Evolutionary conservation across 2,329 filamentous ascomycete genomes (phyloP).

Genomic region (Colletotrichum sp.): DNA sequence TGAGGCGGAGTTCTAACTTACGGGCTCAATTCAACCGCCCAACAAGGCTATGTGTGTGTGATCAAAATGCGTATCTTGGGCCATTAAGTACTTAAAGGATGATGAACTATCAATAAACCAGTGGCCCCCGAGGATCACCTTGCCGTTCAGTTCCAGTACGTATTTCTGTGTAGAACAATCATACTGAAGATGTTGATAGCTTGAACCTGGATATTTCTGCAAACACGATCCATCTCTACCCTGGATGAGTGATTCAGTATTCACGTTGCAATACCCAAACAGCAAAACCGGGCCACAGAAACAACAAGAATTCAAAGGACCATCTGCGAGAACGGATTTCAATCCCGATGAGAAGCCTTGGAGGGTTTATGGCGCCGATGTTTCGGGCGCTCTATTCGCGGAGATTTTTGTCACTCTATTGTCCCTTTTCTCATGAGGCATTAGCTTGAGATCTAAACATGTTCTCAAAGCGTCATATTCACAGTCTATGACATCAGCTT

Average conservation of each 20-base stretch:
- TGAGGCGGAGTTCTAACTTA: accelerated
- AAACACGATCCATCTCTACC: accelerated
- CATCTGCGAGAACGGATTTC: accelerated
- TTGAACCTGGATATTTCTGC: accelerated
- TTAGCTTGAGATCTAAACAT: neutral
- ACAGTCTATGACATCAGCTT: accelerated
- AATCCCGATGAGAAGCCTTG: accelerated
- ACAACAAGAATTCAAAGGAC: accelerated
- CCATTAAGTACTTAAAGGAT: neutral
- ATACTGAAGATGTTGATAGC: accelerated
- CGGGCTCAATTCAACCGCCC: accelerated
- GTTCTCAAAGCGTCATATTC: neutral
- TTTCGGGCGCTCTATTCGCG: too few species aligned
- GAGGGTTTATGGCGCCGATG: accelerated
- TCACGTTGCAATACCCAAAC: neutral
- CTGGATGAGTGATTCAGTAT: accelerated
- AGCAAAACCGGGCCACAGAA: accelerated
- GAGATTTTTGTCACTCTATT: too few species aligned
- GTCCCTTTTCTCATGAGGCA: neutral
- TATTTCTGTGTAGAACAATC: accelerated
- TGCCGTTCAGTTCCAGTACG: too few species aligned
- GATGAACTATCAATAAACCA: neutral
- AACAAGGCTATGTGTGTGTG: accelerated
- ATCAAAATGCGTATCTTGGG: neutral
- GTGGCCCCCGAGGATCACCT: too few species aligned